These are phyloP conservation scores for Penicillium verrucosum DNA, from an alignment of 2,329 filamentous ascomycete species.

Conservation along the genomic window DNA sequence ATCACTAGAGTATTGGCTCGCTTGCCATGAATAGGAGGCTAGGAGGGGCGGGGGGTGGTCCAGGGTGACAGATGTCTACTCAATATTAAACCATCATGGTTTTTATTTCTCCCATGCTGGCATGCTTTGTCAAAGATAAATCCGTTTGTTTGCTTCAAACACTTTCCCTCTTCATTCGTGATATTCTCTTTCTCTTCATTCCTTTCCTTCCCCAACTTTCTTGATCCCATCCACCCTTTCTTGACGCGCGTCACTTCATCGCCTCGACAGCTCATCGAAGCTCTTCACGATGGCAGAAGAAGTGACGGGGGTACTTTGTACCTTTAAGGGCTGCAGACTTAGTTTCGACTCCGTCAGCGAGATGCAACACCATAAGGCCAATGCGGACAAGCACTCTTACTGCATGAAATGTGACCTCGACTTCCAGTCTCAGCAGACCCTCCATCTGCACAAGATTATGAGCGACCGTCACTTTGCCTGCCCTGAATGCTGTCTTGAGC, in stretches of 20 bases:
- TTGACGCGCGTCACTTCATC: not conserved
- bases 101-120: not conserved
- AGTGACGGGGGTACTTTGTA: conserved; percentile 39
- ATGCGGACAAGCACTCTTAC: conserved; percentile 40
- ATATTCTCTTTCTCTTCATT: not conserved
- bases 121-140: not conserved
- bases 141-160: not conserved
- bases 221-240: not conserved
- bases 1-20: too few species aligned
- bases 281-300: not conserved
- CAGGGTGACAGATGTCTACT: too few species aligned
- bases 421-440: conserved; percentile 44
- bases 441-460: conserved; percentile 50
- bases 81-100: not conserved
- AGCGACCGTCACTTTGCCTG: conserved; percentile 52
- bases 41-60: too few species aligned
- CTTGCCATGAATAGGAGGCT: too few species aligned
- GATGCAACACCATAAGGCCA: conserved; percentile 53
- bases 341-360: conserved; percentile 46
- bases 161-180: not conserved
- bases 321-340: conserved; percentile 45
- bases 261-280: not conserved
- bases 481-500: conserved; percentile 56
- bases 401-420: conserved; percentile 45
- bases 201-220: not conserved